A percentile compares a stretch with the other conserved stretches of the same genome.
phyloP scores from a whole-genome alignment of 306 rosid species.

The Arachis stenosperma region DNA sequence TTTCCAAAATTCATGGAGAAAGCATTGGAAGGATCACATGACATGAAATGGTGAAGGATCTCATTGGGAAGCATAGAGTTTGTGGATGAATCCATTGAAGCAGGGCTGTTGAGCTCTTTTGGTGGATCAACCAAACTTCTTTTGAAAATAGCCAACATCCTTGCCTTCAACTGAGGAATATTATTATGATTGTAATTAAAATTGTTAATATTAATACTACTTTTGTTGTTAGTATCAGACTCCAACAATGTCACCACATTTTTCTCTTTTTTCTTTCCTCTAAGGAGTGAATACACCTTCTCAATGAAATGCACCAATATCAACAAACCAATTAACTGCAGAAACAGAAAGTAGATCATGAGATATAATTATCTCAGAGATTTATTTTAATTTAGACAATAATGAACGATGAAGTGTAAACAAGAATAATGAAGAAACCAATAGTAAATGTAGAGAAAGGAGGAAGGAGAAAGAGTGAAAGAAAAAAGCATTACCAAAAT shows the following conservation, averaged over 20 bases:
- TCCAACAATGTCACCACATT: conserved; percentile 11
- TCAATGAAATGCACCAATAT: conserved; percentile 45
- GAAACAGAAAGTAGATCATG: conserved; percentile 34
- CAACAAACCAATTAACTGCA: conserved; percentile 45
- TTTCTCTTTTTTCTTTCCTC: neutral
- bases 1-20: conserved; percentile 55
- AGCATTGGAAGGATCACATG: conserved; percentile 40
- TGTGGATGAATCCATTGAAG: conserved; percentile 36
- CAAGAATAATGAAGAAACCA: too few species aligned
- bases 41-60: conserved; percentile 50
- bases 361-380: neutral
- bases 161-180: neutral
- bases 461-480: neutral
- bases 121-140: conserved; percentile 64
- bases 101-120: conserved; percentile 70
- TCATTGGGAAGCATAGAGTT: conserved; percentile 57
- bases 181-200: neutral
- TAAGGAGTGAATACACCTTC: conserved; percentile 35
- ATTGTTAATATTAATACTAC: too few species aligned
- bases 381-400: neutral
- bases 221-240: too few species aligned
- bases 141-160: conserved; percentile 75
- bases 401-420: neutral
- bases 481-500: conserved; percentile 25
- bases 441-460: neutral